Base-by-base conservation (phyloP, 2,329 filamentous ascomycete species). In the Orbilia brochopaga region DNA sequence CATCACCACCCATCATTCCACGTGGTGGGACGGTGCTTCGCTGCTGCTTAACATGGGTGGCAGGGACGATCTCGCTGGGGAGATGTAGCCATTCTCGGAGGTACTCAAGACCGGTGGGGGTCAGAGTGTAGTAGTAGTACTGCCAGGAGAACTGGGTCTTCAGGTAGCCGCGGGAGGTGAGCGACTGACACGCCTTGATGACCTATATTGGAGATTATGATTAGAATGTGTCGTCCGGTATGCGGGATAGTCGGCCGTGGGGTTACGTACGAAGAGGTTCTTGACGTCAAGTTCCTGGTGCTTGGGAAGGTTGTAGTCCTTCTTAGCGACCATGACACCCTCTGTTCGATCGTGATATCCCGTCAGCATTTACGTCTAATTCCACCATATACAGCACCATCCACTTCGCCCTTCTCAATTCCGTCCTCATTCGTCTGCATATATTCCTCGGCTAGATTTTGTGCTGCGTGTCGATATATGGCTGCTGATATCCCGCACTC, bases 111-210 rank as follows among this genome's bases (percentile, higher is more conserved):
- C 94, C 94, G 87, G 97, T 92, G 81, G 92, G 91, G 82, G 93
- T 97, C 84, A 99, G 89, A 84, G 94, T 97, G 89, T 99, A 99
- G 90, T 99, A 99, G 90, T 97, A 96, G 88, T 92, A 96, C 85
- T 96, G 92, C 92, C 92, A 96, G 78, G 92, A 96, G 90, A 99
- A 99, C 84, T 95, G 94, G 79, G 94, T 99, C 91, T 99, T 99
- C 85, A 99, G 88, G 84, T 91, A 97, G 82, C 93, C 93, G 82
- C 94, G 93, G 79, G 92, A 97, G 85, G 88, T 96, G 81, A 99
- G 88, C 76, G 94, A 99, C 87, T 99, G 94, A 85, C 88, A 89
- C 80, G 94, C 94, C 89, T 99, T 99, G 88, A 99, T 91, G 83
- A 97, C 84, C 84, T 86, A 75, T 75, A 54, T 61, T 30, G 10